Percentiles rank a stretch among this genome's conserved stretches.
These are phyloP conservation scores for Mycena epipterygia DNA, from an alignment of 768 basidiomycete species.

Conservation along the genomic window DNA sequence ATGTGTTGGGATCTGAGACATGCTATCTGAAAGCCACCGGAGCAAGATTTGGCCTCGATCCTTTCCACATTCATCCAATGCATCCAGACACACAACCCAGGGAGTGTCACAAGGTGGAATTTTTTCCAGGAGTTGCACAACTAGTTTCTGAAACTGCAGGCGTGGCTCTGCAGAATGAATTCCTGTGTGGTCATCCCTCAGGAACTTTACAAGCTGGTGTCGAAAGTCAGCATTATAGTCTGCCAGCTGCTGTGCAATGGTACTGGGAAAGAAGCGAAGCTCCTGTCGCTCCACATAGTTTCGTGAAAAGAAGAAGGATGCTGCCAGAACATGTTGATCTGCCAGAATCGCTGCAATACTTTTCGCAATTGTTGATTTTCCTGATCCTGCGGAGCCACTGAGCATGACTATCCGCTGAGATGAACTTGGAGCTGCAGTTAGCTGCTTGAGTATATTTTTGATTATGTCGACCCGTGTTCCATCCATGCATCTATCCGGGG, in stretches of 20 bases:
- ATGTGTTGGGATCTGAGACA: background rate
- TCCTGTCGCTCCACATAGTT: background rate
- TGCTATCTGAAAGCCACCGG: background rate
- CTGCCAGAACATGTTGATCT: conserved; percentile 9
- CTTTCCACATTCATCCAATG: conserved; percentile 26
- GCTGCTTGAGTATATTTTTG: conserved; percentile 3
- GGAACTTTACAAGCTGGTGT: background rate
- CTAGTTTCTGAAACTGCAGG: conserved; percentile 11
- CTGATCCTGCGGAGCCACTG: background rate
- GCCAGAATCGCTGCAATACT: conserved; percentile 12
- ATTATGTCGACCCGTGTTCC: conserved; percentile 16
- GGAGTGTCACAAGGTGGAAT: conserved; percentile 3
- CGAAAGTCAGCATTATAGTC: background rate
- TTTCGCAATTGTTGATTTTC: conserved; percentile 21
- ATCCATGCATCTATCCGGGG: conserved; percentile 20
- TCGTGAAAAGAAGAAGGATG: conserved; percentile 25
- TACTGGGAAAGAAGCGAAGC: background rate
- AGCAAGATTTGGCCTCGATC: background rate
- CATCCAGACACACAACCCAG: conserved; percentile 30
- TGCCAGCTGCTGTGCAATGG: conserved; percentile 16
- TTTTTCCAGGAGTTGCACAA: conserved; percentile 8
- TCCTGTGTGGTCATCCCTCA: background rate
- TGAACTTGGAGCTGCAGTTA: background rate
- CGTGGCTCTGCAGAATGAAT: background rate
- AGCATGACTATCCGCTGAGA: background rate